These are phyloP conservation scores for Astrephomene gubernaculifera DNA, from an alignment of 139 green algal genomes.

Conservation along the genomic window DNA sequence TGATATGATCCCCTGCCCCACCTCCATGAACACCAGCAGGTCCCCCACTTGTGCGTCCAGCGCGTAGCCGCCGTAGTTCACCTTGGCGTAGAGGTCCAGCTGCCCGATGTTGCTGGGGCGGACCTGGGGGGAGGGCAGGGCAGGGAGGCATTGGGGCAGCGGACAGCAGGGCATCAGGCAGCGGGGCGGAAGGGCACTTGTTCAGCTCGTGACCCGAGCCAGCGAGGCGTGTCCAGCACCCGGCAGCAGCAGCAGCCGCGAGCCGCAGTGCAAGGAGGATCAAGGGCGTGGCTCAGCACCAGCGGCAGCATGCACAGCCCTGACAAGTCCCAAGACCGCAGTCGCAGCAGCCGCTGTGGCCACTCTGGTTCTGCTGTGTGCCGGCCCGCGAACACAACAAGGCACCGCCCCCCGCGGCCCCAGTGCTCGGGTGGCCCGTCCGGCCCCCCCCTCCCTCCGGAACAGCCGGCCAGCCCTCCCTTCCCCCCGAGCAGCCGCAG, in stretches of 20 bases:
- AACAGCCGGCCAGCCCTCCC: neutral
- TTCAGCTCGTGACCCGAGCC: too few species aligned
- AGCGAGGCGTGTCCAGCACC: too few species aligned
- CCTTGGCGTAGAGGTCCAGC: neutral
- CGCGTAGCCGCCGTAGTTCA: neutral
- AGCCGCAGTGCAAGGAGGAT: too few species aligned
- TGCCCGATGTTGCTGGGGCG: neutral
- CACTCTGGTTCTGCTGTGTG: too few species aligned
- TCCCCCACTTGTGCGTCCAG: slow-evolving; percentile 1
- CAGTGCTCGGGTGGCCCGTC: too few species aligned
- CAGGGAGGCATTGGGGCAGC: neutral
- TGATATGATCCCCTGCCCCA: neutral
- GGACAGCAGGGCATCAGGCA: neutral
- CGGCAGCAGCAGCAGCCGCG: neutral
- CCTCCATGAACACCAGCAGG: slow-evolving; percentile 26
- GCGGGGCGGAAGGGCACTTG: neutral
- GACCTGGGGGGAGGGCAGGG: neutral
- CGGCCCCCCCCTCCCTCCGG: too few species aligned
- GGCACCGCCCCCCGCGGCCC: neutral
- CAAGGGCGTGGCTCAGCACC: too few species aligned
- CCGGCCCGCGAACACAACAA: neutral
- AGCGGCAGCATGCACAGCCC: too few species aligned
- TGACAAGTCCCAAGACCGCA: too few species aligned
- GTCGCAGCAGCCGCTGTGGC: too few species aligned
- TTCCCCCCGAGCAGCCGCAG: neutral